These are phyloP conservation scores for Harringtonia lauricola DNA, from an alignment of 2,329 filamentous ascomycete genomes.

Conservation along the genomic window DNA sequence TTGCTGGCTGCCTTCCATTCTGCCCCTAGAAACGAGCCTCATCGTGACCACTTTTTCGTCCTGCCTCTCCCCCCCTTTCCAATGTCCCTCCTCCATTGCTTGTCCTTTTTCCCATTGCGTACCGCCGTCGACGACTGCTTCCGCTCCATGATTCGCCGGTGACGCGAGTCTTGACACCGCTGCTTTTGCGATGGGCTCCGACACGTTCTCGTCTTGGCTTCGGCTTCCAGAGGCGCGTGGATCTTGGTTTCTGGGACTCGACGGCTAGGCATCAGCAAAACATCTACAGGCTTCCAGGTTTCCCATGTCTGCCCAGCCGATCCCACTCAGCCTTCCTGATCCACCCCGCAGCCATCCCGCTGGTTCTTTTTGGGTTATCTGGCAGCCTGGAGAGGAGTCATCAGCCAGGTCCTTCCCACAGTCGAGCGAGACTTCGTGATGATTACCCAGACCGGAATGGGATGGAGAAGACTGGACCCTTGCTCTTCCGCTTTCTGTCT, in stretches of 20 bases:
- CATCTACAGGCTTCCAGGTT: neutral
- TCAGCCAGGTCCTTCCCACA: neutral
- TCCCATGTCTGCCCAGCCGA: neutral
- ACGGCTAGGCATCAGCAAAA: too few relatives aligned
- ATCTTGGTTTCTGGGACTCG: too few relatives aligned
- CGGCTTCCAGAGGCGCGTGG: too few relatives aligned
- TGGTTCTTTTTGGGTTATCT: neutral
- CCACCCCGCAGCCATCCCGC: neutral
- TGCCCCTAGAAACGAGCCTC: neutral
- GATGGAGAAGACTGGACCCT: neutral
- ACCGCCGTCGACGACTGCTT: too few relatives aligned
- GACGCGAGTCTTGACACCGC: too few relatives aligned
- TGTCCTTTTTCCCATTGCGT: too few relatives aligned
- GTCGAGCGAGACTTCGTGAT: neutral
- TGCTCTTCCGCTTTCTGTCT: neutral
- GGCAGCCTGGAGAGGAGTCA: neutral
- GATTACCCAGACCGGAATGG: neutral
- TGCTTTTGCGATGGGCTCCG: too few relatives aligned
- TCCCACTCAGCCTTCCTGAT: neutral
- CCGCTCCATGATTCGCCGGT: too few relatives aligned
- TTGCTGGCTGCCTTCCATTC: neutral
- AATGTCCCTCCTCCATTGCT: too few relatives aligned
- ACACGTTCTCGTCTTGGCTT: too few relatives aligned
- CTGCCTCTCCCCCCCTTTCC: too few relatives aligned
- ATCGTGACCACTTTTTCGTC: too few relatives aligned